A percentile compares a stretch with the other conserved stretches of the same genome.
Conservation (phyloP, 2,329 filamentous ascomycete species). For the Colletotrichum sp. region DNA sequence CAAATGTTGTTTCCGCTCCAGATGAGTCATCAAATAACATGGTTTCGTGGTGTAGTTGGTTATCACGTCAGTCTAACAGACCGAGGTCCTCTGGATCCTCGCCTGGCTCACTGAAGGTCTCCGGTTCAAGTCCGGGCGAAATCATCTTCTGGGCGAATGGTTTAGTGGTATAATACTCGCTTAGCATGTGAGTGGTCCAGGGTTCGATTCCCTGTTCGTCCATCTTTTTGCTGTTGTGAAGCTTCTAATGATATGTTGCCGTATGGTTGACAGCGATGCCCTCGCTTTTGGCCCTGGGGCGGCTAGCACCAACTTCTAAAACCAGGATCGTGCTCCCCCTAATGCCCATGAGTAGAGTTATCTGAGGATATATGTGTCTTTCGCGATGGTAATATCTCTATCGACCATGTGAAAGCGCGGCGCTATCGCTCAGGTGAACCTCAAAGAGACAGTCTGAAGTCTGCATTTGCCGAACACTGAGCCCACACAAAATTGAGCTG, state of each 20-base stretch:
- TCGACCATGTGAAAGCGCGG: neutral
- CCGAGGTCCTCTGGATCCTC: neutral
- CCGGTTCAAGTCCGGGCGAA: slow-evolving; percentile 21
- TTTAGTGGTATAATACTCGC: slow-evolving; percentile 21
- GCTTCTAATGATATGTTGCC: neutral
- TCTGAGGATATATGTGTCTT: neutral
- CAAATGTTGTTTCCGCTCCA: accelerated
- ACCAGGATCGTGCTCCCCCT: too few species aligned
- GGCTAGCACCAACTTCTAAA: too few species aligned
- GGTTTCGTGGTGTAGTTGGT: slow-evolving; percentile 43
- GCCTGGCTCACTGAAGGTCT: slow-evolving; percentile 18
- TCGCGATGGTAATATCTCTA: neutral
- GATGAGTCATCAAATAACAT: neutral
- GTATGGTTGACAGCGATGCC: too few species aligned
- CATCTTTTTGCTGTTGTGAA: neutral
- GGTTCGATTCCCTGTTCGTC: slow-evolving; percentile 21
- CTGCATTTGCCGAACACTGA: neutral
- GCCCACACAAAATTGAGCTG: neutral
- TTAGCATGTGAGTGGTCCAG: slow-evolving; percentile 20
- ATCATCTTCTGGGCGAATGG: slow-evolving; percentile 9
- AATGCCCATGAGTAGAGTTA: too few species aligned
- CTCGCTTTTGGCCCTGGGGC: too few species aligned
- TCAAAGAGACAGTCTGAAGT: neutral
- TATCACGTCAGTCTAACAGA: slow-evolving; percentile 54
- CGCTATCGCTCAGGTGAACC: accelerated